Conservation (phyloP, 2,329 filamentous ascomycete species). For the Colletotrichum aenigma region DNA sequence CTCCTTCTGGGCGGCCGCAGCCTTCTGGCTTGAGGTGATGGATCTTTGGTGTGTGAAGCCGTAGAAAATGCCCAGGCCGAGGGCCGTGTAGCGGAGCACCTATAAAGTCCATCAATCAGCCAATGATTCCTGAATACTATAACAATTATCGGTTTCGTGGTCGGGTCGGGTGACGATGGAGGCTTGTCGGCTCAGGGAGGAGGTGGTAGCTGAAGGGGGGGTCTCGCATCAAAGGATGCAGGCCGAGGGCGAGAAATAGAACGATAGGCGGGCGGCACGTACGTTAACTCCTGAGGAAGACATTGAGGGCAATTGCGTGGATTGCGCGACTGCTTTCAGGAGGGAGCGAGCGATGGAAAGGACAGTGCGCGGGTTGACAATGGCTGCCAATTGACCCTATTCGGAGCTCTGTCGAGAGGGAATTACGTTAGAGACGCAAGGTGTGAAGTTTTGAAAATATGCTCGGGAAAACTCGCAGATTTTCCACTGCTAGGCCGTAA, state of each 20-base stretch:
- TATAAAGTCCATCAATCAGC: slow-evolving; percentile 47
- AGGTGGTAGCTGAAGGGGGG: not conserved
- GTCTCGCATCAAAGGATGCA: not conserved
- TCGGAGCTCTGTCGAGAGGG: slow-evolving; percentile 40
- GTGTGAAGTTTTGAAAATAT: slow-evolving; percentile 44
- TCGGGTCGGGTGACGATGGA: slow-evolving; percentile 1
- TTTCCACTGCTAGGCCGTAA: slow-evolving; percentile 32
- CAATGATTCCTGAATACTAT: not conserved
- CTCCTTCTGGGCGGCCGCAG: slow-evolving; percentile 75
- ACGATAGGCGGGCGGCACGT: slow-evolving; percentile 38
- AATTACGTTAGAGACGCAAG: slow-evolving; percentile 40
- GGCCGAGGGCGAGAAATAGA: not conserved
- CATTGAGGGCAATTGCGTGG: slow-evolving; percentile 56
- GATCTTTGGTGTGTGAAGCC: slow-evolving; percentile 91
- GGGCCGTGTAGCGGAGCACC: slow-evolving; percentile 97
- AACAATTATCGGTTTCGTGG: not conserved
- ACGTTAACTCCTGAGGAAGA: slow-evolving; percentile 74
- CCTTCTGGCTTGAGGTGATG: slow-evolving; percentile 74
- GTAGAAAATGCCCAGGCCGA: slow-evolving; percentile 91
- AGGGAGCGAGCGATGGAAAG: slow-evolving; percentile 37
- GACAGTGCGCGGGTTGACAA: slow-evolving; percentile 39
- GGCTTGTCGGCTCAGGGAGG: slow-evolving; percentile 11
- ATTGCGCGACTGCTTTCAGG: slow-evolving; percentile 44
- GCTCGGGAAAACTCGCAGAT: slow-evolving; percentile 54
- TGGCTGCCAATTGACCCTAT: slow-evolving; percentile 51